Conservation (phyloP, 2,329 filamentous ascomycete species). For the Lasiodiplodia citricola region DNA sequence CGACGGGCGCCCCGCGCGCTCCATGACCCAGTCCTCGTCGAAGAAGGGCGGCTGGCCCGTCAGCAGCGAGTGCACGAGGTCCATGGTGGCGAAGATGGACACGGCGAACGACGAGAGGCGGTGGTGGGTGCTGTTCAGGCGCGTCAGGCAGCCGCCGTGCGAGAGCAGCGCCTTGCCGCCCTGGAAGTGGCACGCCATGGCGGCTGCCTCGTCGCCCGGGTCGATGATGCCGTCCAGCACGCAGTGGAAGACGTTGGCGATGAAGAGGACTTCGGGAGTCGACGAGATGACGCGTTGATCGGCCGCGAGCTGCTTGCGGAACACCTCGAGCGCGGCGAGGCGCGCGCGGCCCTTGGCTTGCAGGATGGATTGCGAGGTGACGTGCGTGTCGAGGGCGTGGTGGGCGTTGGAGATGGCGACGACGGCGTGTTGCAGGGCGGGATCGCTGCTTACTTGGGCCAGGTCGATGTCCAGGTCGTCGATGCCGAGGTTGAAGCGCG, state of each 20-base stretch:
- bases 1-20: not conserved
- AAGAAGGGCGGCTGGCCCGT: not conserved
- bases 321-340: not conserved
- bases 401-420: not conserved
- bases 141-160: not conserved
- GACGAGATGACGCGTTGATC: not conserved
- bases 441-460: not conserved
- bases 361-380: not conserved
- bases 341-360: not conserved
- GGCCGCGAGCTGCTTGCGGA: not conserved
- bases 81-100: conserved; percentile 9
- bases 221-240: conserved; percentile 6
- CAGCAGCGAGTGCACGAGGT: not conserved
- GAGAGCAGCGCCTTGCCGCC: not conserved
- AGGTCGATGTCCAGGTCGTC: not conserved
- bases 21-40: not conserved
- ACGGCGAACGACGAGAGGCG: conserved; percentile 1
- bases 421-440: not conserved
- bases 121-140: not conserved
- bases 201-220: not conserved
- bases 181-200: conserved; percentile 4
- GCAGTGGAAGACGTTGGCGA: conserved; percentile 9
- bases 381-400: not conserved
- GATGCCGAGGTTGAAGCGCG: not conserved
- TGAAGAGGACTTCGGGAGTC: not conserved